These are phyloP conservation scores for Bromus sterilis DNA, from an alignment of 176 grass and related monocot species.

Conservation along the genomic window DNA sequence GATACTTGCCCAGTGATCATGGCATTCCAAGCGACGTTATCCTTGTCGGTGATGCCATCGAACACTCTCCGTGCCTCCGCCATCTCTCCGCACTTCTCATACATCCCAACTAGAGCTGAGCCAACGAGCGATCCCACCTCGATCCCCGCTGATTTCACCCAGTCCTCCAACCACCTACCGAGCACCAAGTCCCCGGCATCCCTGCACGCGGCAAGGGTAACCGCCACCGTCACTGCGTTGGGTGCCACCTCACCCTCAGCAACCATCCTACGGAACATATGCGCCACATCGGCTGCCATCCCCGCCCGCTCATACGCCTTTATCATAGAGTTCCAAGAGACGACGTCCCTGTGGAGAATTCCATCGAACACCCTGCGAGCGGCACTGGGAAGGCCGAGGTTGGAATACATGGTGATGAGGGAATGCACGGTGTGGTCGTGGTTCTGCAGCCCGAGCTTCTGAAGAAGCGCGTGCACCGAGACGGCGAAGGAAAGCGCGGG, in stretches of 20 bases:
- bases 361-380: slow-evolving; percentile 33
- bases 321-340: slow-evolving; percentile 34
- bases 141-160: slow-evolving; percentile 12
- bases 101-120: slow-evolving; percentile 58
- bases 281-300: not conserved
- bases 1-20: slow-evolving; percentile 85
- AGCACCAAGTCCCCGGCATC: slow-evolving; percentile 32
- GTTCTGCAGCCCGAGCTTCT: slow-evolving; percentile 12
- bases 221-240: not conserved
- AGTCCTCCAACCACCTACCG: slow-evolving; percentile 48
- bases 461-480: slow-evolving; percentile 17
- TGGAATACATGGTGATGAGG: slow-evolving; percentile 27
- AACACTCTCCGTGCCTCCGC: slow-evolving; percentile 47
- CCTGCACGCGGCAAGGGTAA: slow-evolving; percentile 38
- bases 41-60: slow-evolving; percentile 38
- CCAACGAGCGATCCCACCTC: slow-evolving; percentile 32
- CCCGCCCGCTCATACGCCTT: slow-evolving; percentile 9
- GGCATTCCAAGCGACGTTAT: slow-evolving; percentile 61
- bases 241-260: not conserved
- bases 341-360: slow-evolving; percentile 28
- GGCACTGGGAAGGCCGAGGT: not conserved
- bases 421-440: slow-evolving; percentile 36
- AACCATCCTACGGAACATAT: slow-evolving; percentile 1
- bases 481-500: slow-evolving; percentile 3
- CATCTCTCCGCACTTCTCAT: slow-evolving; percentile 67